Evolutionary conservation across 345 rosid genomes (phyloP).

Genomic region (Linum trigynum): DNA sequence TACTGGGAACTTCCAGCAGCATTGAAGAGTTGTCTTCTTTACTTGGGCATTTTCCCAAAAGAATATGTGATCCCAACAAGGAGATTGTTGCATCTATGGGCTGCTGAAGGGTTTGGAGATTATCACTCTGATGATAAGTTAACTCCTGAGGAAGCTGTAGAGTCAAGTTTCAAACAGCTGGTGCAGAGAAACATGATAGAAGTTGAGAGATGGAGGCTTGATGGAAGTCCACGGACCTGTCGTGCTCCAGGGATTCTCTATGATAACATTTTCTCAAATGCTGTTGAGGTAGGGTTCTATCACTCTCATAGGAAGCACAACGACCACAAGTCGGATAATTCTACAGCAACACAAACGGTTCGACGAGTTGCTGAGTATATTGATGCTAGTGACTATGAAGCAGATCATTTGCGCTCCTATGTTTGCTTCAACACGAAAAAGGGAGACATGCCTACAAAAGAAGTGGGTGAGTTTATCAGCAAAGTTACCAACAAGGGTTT

Average conservation of each 20-base stretch:
- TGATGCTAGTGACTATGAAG: background rate
- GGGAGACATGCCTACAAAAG: conserved; percentile 21
- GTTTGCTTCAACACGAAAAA: conserved; percentile 6
- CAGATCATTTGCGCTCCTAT: conserved; percentile 18
- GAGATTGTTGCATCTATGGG: conserved; percentile 31
- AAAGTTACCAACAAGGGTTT: background rate
- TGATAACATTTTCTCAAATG: conserved; percentile 10
- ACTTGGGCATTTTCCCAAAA: conserved; percentile 31
- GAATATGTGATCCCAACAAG: conserved; percentile 22
- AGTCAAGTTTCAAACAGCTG: conserved; percentile 13
- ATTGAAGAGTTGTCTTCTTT: conserved; percentile 23
- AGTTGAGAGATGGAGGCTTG: conserved; percentile 18
- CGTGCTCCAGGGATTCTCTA: background rate
- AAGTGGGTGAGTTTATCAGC: conserved; percentile 5
- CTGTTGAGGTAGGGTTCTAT: conserved; percentile 6
- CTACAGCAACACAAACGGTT: background rate
- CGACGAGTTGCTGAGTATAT: conserved; percentile 19
- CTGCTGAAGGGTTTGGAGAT: conserved; percentile 26
- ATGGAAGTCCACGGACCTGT: conserved; percentile 30
- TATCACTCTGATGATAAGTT: background rate
- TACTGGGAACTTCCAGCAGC: conserved; percentile 10
- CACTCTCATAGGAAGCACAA: conserved; percentile 1
- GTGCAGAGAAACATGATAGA: conserved; percentile 17
- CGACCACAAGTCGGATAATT: background rate
- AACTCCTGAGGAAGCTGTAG: conserved; percentile 12